Base-by-base conservation (phyloP, 164 flowering plant genomes). In the Kingdonia uniflora region DNA sequence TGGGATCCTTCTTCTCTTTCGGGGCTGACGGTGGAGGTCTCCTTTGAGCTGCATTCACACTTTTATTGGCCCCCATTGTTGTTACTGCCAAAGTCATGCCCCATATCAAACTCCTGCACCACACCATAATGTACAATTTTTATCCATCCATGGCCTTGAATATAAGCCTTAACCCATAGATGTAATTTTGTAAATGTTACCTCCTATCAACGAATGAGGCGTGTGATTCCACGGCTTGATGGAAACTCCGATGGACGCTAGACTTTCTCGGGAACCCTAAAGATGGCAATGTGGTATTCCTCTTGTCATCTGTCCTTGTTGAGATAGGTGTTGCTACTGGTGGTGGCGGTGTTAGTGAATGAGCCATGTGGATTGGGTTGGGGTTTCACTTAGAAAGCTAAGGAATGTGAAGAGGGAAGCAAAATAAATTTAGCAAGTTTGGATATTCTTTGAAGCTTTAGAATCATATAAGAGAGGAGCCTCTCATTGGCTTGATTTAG, bases 1-100 rank as follows among this genome's bases (percentile, higher is more conserved):
- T 85, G 0, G 90, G 96, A 58, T 87, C 98, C 64, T 78, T 77
- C 55, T 78, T 87, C 85, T 85, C 92, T 59, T 11, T 43, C 3
- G 84, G 76, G 1, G 85, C 82, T 8, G 78, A 74, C 2, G 89
- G 81, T 1, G 97, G 92, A 4, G 87, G 75, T 63, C 83, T 65
- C 55, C 78, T 72, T 0, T 57, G 67, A 0, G 95, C 90, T 1
- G 82, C 92, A 26, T 14, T 61, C 12, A 86, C 81, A 43, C 61
- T 64, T 0, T 22, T 29, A 47, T 42, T 68, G 62, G 65, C 40
- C 8, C 80, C 76, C 20, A 77, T 20, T 7, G 29, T 10, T 51
- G 29, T 10, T 51, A 64, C 46, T 11, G 66, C 74, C 11, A 76
- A 80, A 5, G 54, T 63, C 65, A 80, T 51, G 16, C 78, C 77